Evolutionary conservation across 345 rosid genomes (phyloP), one percentile per base, ranked within the genome.

Genomic region (Arabis hirsuta): DNA sequence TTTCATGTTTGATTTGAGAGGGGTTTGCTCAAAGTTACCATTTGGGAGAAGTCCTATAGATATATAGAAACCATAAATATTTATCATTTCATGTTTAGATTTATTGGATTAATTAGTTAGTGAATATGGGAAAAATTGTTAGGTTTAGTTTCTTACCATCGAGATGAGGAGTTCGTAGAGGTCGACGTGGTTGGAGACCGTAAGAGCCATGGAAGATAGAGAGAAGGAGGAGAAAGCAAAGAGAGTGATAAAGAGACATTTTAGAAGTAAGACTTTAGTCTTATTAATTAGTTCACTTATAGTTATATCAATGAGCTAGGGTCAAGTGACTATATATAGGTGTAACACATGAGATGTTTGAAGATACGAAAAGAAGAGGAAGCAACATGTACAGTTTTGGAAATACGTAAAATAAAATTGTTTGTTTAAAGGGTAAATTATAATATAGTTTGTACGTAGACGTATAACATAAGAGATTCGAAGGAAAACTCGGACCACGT

Each of bases 21-120:
- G 98, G 34, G 64, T 63, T 44, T 69, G 61, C 46, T 88, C 94
- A 38, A 93, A 93, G 84, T 87, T 57, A 9, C 98, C 98, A 75
- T 93, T 93, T 32, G 76, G 77, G 7, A 93, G 62, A 34, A 87
- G 74, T 11, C 83, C 98, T 92, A 81, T 2, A 50, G 0, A 52
- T 36, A 36, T 36, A n/a, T n/a, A n/a, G n/a, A 34, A 6, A 53
- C 32, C 3, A 55, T 6, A 26, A 1, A 57, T 2, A 48, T 48
- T 27, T 1, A 27, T 27, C 31, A 27, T 27, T 24, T 54, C 69
- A 5, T 62, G 12, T 31, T 45, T 19, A 29, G 29, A 16, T n/a
- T 45, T 11, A 13, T 62, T 0, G 13, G 3, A 22, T 32, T n/a
- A 34, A 27, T 3, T 52, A n/a, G 29, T 3, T 52, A n/a, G 29